Base-by-base conservation (phyloP, 2,329 filamentous ascomycete genomes). In the Penicillium sp. region DNA sequence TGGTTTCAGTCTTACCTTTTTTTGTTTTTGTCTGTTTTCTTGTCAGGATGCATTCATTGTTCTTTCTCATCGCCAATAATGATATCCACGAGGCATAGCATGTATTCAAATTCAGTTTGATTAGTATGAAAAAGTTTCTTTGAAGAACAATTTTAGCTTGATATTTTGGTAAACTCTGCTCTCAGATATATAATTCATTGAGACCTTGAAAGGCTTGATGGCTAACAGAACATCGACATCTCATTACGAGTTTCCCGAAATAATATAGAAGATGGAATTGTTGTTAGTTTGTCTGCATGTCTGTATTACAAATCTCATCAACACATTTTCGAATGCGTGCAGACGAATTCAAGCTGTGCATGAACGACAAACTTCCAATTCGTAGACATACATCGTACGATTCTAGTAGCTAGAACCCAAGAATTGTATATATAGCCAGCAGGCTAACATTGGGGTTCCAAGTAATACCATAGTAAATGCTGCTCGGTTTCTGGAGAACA, bases 51-150 rank as follows among this genome's bases (percentile, higher is more conserved):
- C 28, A 47, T 50, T 49, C 28, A 47, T 50, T 49, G 40, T 49
- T 48, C 21, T 46, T 38, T 47, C 47, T 42, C 38, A 26, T 35
- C 38, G 35, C 24, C 46, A 52, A 35, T 54, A 45, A 54, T 52
- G 56, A 54, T 58, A 58, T 54, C 56, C 46, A 54, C 52, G 56
- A 57, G 48, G 56, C 38, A 50, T 48, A 24, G 45, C 33, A 55
- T 48, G 33, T 42, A 33, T 47, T 42, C 24, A 33, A 30, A 8
- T 47, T 30, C n/a, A 47, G 28, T 16, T 21, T 43, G n/a, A 20
- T 18, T 42, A 3, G 6, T 23, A 43, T 23, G 40, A 18, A 20
- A 8, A 42, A 9, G n/a, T n/a, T n/a, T n/a, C n/a, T n/a, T n/a
- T n/a, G n/a, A n/a, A n/a, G 28, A 33, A 33, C 28, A 12, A 33